These are phyloP conservation scores for Monilinia vaccinii-corymbosi DNA, from an alignment of 2,329 filamentous ascomycete species.

Conservation along the genomic window DNA sequence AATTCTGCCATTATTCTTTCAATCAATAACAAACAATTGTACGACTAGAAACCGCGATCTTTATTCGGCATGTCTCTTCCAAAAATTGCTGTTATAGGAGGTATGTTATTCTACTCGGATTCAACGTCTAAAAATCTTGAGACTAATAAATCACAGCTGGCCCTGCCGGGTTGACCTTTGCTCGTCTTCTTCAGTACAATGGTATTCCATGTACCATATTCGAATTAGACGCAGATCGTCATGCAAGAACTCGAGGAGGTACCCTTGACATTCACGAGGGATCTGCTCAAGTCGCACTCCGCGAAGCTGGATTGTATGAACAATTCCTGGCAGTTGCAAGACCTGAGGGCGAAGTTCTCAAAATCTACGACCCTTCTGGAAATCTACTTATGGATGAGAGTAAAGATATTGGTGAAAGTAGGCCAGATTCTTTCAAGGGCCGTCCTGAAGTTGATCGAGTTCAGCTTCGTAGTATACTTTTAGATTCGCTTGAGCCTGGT, in stretches of 20 bases:
- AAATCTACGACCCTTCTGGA: constrained; percentile 23
- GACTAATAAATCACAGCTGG: constrained; percentile 24
- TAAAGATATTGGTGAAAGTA: constrained; percentile 14
- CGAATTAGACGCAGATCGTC: constrained; percentile 22
- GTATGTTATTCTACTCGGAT: constrained; percentile 23
- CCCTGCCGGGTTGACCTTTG: constrained; percentile 28
- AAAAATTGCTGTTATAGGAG: constrained; percentile 1
- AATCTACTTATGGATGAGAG: constrained; percentile 17
- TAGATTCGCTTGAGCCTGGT: constrained; percentile 18
- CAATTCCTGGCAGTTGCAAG: constrained; percentile 21
- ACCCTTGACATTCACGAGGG: constrained; percentile 39
- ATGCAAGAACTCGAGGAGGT: constrained; percentile 25
- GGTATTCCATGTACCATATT: constrained; percentile 24
- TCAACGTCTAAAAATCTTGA: constrained; percentile 28
- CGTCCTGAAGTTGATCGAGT: constrained; percentile 23
- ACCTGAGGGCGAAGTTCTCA: constrained; percentile 19
- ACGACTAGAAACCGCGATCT: no score
- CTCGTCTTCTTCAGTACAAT: constrained; percentile 25
- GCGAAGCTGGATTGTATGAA: constrained; percentile 24
- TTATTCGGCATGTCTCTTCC: neutral
- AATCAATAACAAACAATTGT: neutral
- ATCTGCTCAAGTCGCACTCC: constrained; percentile 25
- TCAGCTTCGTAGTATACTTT: constrained; percentile 22
- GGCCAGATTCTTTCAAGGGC: constrained; percentile 5
- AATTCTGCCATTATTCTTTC: neutral